A percentile compares a stretch with the other conserved stretches of the same genome.
phyloP scores from a whole-genome alignment of 441 rosid species.

The Aleurites moluccanus region DNA sequence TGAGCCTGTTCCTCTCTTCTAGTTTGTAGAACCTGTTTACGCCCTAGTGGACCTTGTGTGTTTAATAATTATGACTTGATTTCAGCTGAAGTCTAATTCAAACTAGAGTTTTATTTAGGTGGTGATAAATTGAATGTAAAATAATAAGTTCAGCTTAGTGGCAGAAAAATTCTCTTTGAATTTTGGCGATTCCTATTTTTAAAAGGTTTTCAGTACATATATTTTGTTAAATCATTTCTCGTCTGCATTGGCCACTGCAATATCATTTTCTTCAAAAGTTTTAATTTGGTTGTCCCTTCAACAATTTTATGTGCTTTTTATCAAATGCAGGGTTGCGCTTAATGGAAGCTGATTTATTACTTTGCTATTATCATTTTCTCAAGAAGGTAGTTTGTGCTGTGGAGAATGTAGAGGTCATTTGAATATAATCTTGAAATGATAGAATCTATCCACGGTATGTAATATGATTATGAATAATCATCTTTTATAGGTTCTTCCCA shows the following conservation, averaged over 20 bases:
- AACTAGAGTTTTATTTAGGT: not conserved
- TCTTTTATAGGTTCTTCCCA: not conserved
- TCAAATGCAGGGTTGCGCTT: not conserved
- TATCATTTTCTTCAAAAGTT: not conserved
- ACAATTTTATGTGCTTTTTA: not conserved
- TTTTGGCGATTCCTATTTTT: not conserved
- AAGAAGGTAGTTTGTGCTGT: not conserved
- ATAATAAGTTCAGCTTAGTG: not conserved
- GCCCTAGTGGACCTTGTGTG: not conserved
- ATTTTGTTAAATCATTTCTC: not conserved
- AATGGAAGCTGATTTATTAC: not conserved
- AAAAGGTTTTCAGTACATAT: not conserved
- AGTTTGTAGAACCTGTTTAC: not conserved
- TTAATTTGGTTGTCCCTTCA: not conserved
- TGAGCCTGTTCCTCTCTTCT: not conserved
- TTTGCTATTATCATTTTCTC: not conserved
- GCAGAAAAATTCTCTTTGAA: not conserved
- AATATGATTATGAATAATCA: not conserved
- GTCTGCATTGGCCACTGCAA: not conserved
- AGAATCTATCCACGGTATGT: not conserved
- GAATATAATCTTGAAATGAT: not conserved
- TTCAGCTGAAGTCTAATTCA: not conserved
- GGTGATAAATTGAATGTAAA: not conserved
- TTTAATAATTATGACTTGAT: not conserved
- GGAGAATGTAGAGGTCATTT: not conserved